Evolutionary conservation across 805 yeast species (phyloP), one percentile per base, ranked within the genome.

Genomic region (Brettanomyces sp.): DNA sequence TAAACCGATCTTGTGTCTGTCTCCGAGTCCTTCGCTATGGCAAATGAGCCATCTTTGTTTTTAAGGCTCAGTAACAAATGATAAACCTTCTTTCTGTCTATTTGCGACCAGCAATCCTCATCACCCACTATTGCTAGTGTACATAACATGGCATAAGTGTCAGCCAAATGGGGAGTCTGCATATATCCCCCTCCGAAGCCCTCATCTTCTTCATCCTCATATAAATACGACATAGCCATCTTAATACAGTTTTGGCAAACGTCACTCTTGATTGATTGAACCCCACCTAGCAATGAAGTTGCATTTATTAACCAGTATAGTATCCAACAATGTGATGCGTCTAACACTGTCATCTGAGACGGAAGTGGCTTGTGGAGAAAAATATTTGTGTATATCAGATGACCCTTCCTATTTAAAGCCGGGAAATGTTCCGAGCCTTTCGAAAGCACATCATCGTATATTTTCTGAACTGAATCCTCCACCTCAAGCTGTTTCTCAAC

Each of bases 301-400:
- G 81, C 70, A 58, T 87, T 88, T 40, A 76, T 58, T 5, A 82
- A 64, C 99, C 99, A 93, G 59, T 85, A 91, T 1, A 85, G 48
- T 56, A 91, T 66, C 98, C 98, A 93, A 0, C 95, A 80, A 49
- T 83, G 89, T n/a, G 93, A 85, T 0, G 97, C 93, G 62, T 91
- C 97, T 41, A 87, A 68, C 0, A 73, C 73, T 3, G 62, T 58
- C 59, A 74, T 82, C 7, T 61, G 66, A 2, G 64, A 51, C 0
- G 89, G 85, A 25, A 85, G 67, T 14, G 72, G 65, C 9, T 63
- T 57, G 8, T 58, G 53, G 23, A 79, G 63, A 18, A 68, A 65
- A n/a, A 57, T 47, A 21, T 66, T 60, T 12, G 77, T 60, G 55
- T 70, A 84, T 43, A 51, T 49, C 8, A 58, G 45, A 56, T 83